These are phyloP conservation scores for Rubia balearica DNA, from an alignment of 305 asterid species.

Conservation along the genomic window DNA sequence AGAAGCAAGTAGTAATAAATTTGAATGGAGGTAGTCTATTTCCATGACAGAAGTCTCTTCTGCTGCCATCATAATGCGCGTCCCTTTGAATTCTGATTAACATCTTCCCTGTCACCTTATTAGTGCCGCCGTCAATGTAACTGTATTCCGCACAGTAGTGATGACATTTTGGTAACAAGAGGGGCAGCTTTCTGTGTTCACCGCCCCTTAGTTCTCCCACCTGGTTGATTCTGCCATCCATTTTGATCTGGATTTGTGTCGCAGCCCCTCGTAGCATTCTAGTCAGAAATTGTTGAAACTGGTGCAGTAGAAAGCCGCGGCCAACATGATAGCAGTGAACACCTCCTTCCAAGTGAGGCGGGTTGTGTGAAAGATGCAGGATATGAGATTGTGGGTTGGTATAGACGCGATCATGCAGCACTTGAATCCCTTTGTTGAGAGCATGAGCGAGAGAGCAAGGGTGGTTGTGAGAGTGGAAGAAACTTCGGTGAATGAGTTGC, in stretches of 20 bases:
- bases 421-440: conserved; percentile 71
- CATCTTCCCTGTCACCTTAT: conserved; percentile 44
- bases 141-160: conserved; percentile 51
- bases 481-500: conserved; percentile 65
- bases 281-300: conserved; percentile 71
- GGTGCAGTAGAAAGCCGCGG: conserved; percentile 64
- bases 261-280: conserved; percentile 63
- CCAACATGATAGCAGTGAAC: conserved; percentile 65
- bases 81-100: conserved; percentile 27
- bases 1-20: background rate
- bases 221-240: conserved; percentile 43
- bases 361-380: conserved; percentile 58
- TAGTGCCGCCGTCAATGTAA: conserved; percentile 43
- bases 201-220: conserved; percentile 80
- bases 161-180: conserved; percentile 36
- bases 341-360: conserved; percentile 39
- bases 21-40: conserved; percentile 11
- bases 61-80: conserved; percentile 25
- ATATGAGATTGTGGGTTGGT: conserved; percentile 58
- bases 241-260: conserved; percentile 56
- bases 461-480: conserved; percentile 53
- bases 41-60: conserved; percentile 71
- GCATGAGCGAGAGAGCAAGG: conserved; percentile 51
- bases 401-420: conserved; percentile 68
- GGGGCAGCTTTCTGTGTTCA: conserved; percentile 74